Base-by-base conservation (phyloP, 768 basidiomycete species). In the Sporobolomyces phaffii region DNA sequence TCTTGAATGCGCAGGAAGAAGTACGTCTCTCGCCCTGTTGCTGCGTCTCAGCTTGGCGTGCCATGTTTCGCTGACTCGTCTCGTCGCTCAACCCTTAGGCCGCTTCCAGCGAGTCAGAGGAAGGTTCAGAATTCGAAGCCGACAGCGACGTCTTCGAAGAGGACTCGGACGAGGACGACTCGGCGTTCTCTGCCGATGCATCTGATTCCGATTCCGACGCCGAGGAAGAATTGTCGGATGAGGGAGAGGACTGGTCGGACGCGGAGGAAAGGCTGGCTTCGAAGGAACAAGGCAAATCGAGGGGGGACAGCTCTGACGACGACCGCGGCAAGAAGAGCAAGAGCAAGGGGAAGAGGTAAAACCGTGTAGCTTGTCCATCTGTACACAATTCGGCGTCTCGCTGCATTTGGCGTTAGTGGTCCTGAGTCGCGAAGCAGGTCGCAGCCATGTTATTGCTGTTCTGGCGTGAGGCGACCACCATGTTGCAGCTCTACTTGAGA, bases 191-290 rank as follows among this genome's bases (percentile, higher is more conserved):
- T 47, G 82, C 79, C 9, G 81, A 80, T 18, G 72, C 68, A 4
- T 72, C 72, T 13, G 73, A 48, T 14, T 61, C 61, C 22, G 56
- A 40, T 13, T 33, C 71, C 14, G 65, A 62, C 69, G 73, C 72
- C 36, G 75, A 73, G 38, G 76, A 75, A 3, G 76, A 73, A 43
- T 64, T 75, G 58, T 72, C 72, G 52, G 59, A 72, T n/a, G 77
- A 77, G 83, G 89, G 91, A 14, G 90, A 93, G 60, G 92, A 94
- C 73, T 99, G 94, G 94, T 48, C 53, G 28, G 44, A 68, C 80
- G 81, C 81, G 24, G 83, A 84, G 76, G 81, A 82, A 69, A 82
- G 82, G 62, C 77, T 78, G 24, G 65, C 40, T 52, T 26, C 62
- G 50, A 73, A 44, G 91, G 93, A 69, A 91, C 94, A 80, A 92